Evolutionary conservation across 176 grass and related monocot species (phyloP), one percentile per base, ranked within the genome.

Genomic region (Elymus sibiricus): DNA sequence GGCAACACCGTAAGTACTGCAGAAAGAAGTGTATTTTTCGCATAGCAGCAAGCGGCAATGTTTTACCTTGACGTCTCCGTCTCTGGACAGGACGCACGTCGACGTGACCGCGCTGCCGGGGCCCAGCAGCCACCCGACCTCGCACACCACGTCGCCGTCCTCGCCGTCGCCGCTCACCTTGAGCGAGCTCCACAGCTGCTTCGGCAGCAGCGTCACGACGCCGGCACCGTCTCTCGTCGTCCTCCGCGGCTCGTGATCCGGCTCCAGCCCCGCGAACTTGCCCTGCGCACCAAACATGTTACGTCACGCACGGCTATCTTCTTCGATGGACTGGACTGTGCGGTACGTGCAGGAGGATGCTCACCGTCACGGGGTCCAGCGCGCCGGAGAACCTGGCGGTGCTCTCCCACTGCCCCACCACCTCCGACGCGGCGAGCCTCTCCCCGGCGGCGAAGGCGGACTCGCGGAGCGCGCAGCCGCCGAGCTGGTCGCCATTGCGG

Each of bases 401-500:
- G 60, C 35, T 84, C 82, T 88, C 77, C 93, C 96, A 98, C 46
- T 6, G 38, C 1, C 96, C 96, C 0, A 61, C 15, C 22, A 95
- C 72, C 73, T 91, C 87, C 10, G 90, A 77, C 17, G 51, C 82
- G 26, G 70, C 42, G 86, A 98, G 89, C 65, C 70, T 81, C 32
- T 88, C 87, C 7, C 90, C 90, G 7, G 90, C 80, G 17, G 97
- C 97, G 64, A 98, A 98, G 3, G 64, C 90, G 16, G 97, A 64
- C 34, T 96, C 90, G 15, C 94, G 60, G 44, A 94, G 71, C 65
- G 94, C 79, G 68, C 97, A 96, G 0, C 93, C 92, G 38, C 94
- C 94, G 35, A 98, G 82, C 86, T 95, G 97, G 42, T 95, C 97
- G 5, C 97, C 97, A 75, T 98, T 89, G 35, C 86, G 87, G 82